Evolutionary conservation across 345 rosid genomes (phyloP), one percentile per base, ranked within the genome.

Genomic region (Euclidium syriacum): DNA sequence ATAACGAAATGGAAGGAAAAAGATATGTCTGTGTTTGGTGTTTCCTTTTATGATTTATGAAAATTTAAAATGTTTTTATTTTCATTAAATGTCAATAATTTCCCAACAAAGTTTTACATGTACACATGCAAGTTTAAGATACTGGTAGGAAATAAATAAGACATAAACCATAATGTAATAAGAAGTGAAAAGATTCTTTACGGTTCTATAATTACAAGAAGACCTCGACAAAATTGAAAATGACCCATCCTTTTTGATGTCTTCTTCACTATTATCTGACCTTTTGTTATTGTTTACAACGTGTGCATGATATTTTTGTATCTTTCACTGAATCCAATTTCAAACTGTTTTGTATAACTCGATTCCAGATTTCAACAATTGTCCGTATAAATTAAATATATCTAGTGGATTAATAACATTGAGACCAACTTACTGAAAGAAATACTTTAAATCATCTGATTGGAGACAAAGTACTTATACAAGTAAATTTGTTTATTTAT

Each of bases 181-280:
- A 58, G 10, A 20, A 34, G 55, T 47, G 17, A 61, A 34, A 23
- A 6, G 46, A 34, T 47, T 47, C 66, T 61, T 7, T 17, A 61
- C 66, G 54, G 46, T n/a, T 61, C 54, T 46, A 46, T 20, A 24
- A 24, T 42, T 58, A 25, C 39, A 27, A 46, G 3, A 20, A 47
- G 46, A 23, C 11, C 25, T 47, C 16, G 56, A 61, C 66, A 47
- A 35, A 10, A 34, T 6, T 9, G n/a, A 18, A 29, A 27, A 38
- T 2, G 11, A 27, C 44, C 20, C 22, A 10, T 22, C 5, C 5
- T 16, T 6, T 11, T 61, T 49, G 7, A 34, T 7, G 26, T 23
- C 46, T 36, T 23, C 5, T 54, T 36, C 20, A 35, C 20, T 14
- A 23, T 34, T 32, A 44, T 22, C 43, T 33, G 24, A 20, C 34